A percentile compares a stretch with the other conserved stretches of the same genome.
phyloP scores from a whole-genome alignment of 2,329 filamentous ascomycete genomes.

The Fusarium floridanum region DNA sequence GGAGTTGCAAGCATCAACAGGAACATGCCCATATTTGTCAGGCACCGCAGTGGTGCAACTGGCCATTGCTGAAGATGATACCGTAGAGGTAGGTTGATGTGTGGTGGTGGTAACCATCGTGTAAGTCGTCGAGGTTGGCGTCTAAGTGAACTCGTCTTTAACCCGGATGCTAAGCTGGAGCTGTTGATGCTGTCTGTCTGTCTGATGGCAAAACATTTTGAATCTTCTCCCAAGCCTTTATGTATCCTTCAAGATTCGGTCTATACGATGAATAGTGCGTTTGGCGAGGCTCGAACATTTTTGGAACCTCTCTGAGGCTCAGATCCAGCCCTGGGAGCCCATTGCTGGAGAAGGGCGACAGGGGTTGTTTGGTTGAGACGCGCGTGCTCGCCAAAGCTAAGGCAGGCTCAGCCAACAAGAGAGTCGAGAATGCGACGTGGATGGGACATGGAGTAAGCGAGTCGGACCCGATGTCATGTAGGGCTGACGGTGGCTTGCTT shows the following conservation, averaged over 20 bases:
- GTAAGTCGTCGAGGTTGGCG: background rate
- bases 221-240: slow-evolving; percentile 7
- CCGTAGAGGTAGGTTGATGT: slow-evolving; percentile 46
- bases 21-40: slow-evolving; percentile 49
- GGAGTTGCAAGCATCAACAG: slow-evolving; percentile 49
- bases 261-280: slow-evolving; percentile 1
- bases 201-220: background rate
- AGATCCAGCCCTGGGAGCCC: slow-evolving; percentile 3
- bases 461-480: slow-evolving; percentile 1
- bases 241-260: slow-evolving; percentile 13
- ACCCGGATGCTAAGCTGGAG: background rate
- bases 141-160: background rate
- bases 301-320: slow-evolving; percentile 16
- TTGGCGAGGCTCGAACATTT: slow-evolving; percentile 1
- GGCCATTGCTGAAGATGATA: slow-evolving; percentile 45
- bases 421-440: background rate
- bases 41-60: slow-evolving; percentile 53
- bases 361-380: slow-evolving; percentile 13
- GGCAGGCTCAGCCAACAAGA: slow-evolving; percentile 20
- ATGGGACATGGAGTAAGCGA: background rate
- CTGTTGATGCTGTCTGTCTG: slow-evolving; percentile 6
- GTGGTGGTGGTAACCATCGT: slow-evolving; percentile 42
- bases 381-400: slow-evolving; percentile 33
- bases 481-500: background rate
- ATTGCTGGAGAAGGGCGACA: background rate